These are phyloP conservation scores for Fermentozyma sake DNA, from an alignment of 1,139 yeast genomes.

Conservation along the genomic window DNA sequence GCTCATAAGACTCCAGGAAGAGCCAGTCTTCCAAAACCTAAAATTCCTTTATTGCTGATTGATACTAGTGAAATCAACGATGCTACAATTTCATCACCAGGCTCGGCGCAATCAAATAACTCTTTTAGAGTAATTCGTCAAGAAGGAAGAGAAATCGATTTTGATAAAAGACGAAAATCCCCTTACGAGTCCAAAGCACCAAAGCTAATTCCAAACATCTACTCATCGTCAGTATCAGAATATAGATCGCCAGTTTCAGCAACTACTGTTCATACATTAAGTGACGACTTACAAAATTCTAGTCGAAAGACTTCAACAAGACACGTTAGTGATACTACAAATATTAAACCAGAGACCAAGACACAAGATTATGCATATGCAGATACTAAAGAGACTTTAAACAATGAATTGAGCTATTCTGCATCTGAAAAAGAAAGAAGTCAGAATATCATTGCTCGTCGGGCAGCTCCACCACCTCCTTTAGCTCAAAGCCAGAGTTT, in stretches of 20 bases:
- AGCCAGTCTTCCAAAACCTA: too few species aligned
- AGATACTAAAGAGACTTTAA: constrained; percentile 1
- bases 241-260: constrained; percentile 37
- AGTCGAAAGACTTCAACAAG: too few species aligned
- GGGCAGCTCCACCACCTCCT: constrained; percentile 79
- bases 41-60: constrained; percentile 25
- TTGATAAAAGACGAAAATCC: constrained; percentile 73
- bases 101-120: constrained; percentile 14
- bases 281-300: constrained; percentile 24
- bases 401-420: too few species aligned
- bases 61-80: constrained; percentile 18
- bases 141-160: constrained; percentile 69
- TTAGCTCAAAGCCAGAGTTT: constrained; percentile 11
- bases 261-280: constrained; percentile 30
- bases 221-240: constrained; percentile 38
- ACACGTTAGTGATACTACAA: not conserved
- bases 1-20: constrained; percentile 10
- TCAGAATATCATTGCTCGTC: constrained; percentile 49
- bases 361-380: constrained; percentile 1
- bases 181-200: constrained; percentile 56
- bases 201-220: constrained; percentile 39
- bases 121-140: constrained; percentile 67
- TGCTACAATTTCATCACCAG: constrained; percentile 4
- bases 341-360: not conserved
- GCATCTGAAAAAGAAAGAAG: constrained; percentile 12